Conservation (phyloP, 2,329 filamentous ascomycete genomes). For the Penicillium glabrum region DNA sequence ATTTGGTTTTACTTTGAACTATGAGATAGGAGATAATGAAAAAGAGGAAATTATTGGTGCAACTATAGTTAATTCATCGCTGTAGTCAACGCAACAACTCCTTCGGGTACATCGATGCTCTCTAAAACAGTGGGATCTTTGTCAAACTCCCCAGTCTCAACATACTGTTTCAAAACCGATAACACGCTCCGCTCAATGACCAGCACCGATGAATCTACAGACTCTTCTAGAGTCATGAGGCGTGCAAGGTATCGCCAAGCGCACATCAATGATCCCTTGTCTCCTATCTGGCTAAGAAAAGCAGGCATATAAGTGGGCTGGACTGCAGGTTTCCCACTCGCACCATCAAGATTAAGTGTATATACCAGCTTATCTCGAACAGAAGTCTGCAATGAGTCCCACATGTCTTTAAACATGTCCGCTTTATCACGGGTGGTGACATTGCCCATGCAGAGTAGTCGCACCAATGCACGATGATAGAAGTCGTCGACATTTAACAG, state of each 20-base stretch:
- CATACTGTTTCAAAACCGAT: conserved; percentile 7
- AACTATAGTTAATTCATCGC: not conserved
- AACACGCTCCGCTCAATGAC: conserved; percentile 16
- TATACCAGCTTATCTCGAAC: not conserved
- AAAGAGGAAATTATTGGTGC: not conserved
- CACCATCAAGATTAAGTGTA: conserved; percentile 12
- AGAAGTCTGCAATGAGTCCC: conserved; percentile 4
- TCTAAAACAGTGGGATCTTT: conserved; percentile 12
- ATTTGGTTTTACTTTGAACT: not conserved
- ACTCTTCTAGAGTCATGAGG: conserved; percentile 5
- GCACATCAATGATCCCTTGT: not conserved
- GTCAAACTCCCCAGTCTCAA: conserved; percentile 10
- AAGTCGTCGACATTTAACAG: not conserved
- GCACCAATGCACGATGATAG: conserved; percentile 8
- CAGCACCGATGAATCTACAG: conserved; percentile 5
- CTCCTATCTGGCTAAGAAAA: conserved; percentile 6
- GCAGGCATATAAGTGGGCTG: conserved; percentile 17
- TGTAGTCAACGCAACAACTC: conserved; percentile 2
- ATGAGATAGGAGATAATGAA: not conserved
- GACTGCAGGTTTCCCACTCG: conserved; percentile 9
- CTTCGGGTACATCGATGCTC: conserved; percentile 9
- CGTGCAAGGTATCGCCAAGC: conserved; percentile 8
- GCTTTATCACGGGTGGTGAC: conserved; percentile 9
- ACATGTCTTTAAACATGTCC: conserved; percentile 6
- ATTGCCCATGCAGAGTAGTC: conserved; percentile 16